Conservation (phyloP, 495 filamentous ascomycete genomes). For the Podospora pseudocomata region DNA sequence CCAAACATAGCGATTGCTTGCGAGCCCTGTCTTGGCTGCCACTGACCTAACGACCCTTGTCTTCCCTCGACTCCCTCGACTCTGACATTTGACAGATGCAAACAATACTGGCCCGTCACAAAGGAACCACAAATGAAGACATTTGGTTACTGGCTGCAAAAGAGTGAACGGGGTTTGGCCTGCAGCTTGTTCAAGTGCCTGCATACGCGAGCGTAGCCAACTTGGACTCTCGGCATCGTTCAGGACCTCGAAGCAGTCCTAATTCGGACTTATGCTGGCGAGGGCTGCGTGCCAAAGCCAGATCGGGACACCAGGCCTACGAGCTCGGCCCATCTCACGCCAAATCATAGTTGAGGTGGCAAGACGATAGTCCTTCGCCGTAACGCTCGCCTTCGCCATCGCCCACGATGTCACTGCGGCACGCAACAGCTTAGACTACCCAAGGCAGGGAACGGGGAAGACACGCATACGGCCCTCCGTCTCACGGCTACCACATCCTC, state of each 20-base stretch:
- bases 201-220: conserved; percentile 2
- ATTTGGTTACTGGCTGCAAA: background rate
- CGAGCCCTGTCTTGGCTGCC: background rate
- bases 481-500: background rate
- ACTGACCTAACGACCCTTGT: background rate
- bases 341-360: background rate
- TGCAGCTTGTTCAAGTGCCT: conserved; percentile 7
- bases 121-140: background rate
- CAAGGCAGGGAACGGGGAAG: conserved; percentile 4
- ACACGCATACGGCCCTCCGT: background rate
- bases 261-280: conserved; percentile 1
- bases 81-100: background rate
- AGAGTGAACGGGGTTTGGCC: background rate
- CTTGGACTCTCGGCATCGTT: conserved; percentile 1
- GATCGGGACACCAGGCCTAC: conserved; percentile 3
- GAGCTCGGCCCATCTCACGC: background rate
- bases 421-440: background rate
- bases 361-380: background rate
- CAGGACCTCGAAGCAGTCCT: background rate
- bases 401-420: conserved; percentile 5
- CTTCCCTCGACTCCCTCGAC: background rate
- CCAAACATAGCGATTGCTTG: background rate
- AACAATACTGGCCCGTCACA: background rate
- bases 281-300: background rate
- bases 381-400: background rate